Evolutionary conservation across 169 alveolate genomes (phyloP).

Genomic region (Eimeria brunetti): DNA sequence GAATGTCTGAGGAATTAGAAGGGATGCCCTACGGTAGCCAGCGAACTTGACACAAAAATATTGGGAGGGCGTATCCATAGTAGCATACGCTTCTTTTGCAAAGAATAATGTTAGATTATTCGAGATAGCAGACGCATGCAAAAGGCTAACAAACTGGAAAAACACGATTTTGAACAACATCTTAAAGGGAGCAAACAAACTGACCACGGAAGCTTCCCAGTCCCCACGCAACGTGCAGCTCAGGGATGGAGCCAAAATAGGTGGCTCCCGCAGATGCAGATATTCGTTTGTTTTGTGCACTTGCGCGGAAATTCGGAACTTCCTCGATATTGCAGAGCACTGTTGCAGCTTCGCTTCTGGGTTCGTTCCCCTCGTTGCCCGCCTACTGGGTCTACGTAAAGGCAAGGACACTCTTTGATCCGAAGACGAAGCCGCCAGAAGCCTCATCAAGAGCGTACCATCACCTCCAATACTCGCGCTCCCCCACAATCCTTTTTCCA

Average conservation of each 20-base stretch:
- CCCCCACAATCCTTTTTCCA: too few species aligned
- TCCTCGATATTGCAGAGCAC: too few species aligned
- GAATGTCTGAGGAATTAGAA: neutral
- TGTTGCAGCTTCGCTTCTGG: too few species aligned
- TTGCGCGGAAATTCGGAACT: too few species aligned
- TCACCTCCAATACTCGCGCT: too few species aligned
- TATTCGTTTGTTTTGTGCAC: too few species aligned
- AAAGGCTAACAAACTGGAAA: neutral
- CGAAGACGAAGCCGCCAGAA: too few species aligned
- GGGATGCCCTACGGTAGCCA: neutral
- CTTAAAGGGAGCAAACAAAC: neutral
- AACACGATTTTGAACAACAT: neutral
- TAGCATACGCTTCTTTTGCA: neutral
- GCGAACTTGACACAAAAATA: neutral
- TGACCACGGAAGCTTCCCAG: neutral
- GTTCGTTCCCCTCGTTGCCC: too few species aligned
- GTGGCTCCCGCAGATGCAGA: too few species aligned
- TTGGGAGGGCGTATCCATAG: neutral
- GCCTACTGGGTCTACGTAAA: too few species aligned
- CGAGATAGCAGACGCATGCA: neutral
- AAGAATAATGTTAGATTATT: neutral
- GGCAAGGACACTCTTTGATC: too few species aligned
- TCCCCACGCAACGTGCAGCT: neutral
- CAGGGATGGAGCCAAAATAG: neutral
- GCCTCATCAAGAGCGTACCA: too few species aligned